These are phyloP conservation scores for Mycena rosella DNA, from an alignment of 768 basidiomycete species.

Conservation along the genomic window DNA sequence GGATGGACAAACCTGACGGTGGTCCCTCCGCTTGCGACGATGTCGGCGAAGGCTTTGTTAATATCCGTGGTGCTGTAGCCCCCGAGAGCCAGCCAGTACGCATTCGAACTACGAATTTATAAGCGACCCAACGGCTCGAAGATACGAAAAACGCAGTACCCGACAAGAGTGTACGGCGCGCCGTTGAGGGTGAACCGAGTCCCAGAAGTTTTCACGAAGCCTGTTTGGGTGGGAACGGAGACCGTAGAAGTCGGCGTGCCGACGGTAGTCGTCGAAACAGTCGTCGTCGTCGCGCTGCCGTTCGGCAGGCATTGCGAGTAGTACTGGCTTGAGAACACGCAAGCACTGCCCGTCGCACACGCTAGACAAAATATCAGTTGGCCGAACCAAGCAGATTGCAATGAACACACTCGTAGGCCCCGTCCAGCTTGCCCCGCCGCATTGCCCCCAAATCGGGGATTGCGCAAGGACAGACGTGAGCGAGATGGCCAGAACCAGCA, in stretches of 20 bases:
- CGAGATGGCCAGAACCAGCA: constrained; percentile 43
- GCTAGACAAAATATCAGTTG: constrained; percentile 2
- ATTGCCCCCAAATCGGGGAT: constrained; percentile 51
- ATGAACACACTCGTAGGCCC: constrained; percentile 54
- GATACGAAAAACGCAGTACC: constrained; percentile 42
- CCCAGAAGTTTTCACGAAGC: constrained; percentile 54
- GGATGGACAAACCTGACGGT: constrained; percentile 60
- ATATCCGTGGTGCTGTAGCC: constrained; percentile 62
- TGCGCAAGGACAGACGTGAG: constrained; percentile 44
- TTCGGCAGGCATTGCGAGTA: constrained; percentile 22
- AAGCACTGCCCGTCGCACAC: constrained; percentile 3
- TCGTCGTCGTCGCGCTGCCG: constrained; percentile 24
- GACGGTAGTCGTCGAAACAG: background rate
- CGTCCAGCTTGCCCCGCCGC: constrained; percentile 51
- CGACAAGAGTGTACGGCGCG: constrained; percentile 52
- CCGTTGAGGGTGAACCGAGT: constrained; percentile 56
- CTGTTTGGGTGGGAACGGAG: constrained; percentile 36
- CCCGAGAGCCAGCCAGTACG: constrained; percentile 70
- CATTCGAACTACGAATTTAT: constrained; percentile 54
- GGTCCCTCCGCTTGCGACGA: constrained; percentile 64
- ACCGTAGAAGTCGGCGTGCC: constrained; percentile 25
- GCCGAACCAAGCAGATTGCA: background rate
- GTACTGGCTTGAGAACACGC: constrained; percentile 17
- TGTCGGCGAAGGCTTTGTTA: constrained; percentile 64
- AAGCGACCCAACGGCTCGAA: background rate